Conservation (phyloP, 495 filamentous ascomycete genomes). For the Coniosporium apollinis region DNA sequence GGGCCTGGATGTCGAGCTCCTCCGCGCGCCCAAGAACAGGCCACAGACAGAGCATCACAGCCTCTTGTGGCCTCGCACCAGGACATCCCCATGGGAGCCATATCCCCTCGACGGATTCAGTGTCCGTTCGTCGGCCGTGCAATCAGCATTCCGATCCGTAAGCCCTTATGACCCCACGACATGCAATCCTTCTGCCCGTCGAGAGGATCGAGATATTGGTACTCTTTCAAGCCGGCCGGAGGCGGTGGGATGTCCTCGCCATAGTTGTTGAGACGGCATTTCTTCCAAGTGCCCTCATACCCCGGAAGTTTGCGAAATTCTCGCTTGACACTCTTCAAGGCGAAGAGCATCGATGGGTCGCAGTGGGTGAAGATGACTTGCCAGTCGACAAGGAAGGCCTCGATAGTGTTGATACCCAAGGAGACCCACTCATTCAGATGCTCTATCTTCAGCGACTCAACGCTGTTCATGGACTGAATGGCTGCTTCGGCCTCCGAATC, state of each 20-base stretch:
- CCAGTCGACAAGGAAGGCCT: neutral
- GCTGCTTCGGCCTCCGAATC: slow-evolving; percentile 74
- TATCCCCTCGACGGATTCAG: no score
- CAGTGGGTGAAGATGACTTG: neutral
- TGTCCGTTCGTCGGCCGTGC: no score
- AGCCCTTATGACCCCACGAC: slow-evolving; percentile 10
- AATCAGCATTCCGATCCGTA: no score
- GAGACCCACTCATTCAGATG: no score
- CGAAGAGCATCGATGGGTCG: neutral
- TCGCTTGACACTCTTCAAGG: slow-evolving; percentile 6
- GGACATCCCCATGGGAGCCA: no score
- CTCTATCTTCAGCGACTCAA: no score
- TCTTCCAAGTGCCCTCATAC: slow-evolving; percentile 14
- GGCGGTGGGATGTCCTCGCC: slow-evolving; percentile 12
- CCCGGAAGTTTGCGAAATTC: slow-evolving; percentile 7
- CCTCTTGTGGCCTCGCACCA: no score
- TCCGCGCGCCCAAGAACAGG: no score
- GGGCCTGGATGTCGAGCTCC: no score
- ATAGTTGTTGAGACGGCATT: slow-evolving; percentile 12
- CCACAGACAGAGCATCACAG: no score
- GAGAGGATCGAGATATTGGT: slow-evolving; percentile 17
- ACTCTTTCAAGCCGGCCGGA: slow-evolving; percentile 14
- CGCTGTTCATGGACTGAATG: slow-evolving; percentile 75
- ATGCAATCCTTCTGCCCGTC: slow-evolving; percentile 19
- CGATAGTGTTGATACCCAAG: no score